Evolutionary conservation across 768 basidiomycete genomes (phyloP), one percentile per base, ranked within the genome.

Genomic region (Peribolospora kevripleyi): DNA sequence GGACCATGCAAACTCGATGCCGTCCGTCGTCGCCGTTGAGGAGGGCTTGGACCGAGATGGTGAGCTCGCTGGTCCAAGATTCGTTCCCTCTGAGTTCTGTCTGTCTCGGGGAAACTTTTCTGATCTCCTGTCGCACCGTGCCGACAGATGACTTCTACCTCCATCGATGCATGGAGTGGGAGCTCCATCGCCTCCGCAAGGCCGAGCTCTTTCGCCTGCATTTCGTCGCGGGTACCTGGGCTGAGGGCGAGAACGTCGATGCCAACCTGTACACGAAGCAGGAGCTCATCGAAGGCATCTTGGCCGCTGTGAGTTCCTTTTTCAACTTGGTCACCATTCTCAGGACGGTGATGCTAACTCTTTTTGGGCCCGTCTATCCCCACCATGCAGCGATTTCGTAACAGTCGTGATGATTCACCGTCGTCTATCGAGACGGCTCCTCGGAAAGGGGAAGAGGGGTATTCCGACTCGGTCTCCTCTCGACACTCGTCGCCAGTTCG

Each of bases 161-260:
- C 25, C 25, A 25, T 25, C 25, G 25, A 25, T 25, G 25, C 25
- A 25, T 25, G 25, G 25, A 25, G 25, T 25, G 25, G 25, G 52
- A 56, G 6, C 55, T 61, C 7, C 51, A 42, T 2, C 25, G 43
- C 7, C 54, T 57, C 10, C 54, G 36, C 7, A 13, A 48, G 7
- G 40, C 46, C 9, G 57, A 61, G 13, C 57, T 61, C 8, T 42
- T 52, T 42, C 51, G 54, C 38, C 54, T 60, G 4, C 50, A 54
- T 49, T 46, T 45, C 41, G 48, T 42, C 25, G 42, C 50, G 3
- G 47, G 53, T 7, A 40, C 51, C 6, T 4, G n/a, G 8, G 14
- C 39, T 25, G 25, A 25, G 25, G 25, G 25, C 1, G 11, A 14
- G 3, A 41, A 46, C 2, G 40, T 54, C 7, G 50, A 46, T 41